Evolutionary conservation across 495 filamentous ascomycete species (phyloP).

Genomic region (Podospora comata): DNA sequence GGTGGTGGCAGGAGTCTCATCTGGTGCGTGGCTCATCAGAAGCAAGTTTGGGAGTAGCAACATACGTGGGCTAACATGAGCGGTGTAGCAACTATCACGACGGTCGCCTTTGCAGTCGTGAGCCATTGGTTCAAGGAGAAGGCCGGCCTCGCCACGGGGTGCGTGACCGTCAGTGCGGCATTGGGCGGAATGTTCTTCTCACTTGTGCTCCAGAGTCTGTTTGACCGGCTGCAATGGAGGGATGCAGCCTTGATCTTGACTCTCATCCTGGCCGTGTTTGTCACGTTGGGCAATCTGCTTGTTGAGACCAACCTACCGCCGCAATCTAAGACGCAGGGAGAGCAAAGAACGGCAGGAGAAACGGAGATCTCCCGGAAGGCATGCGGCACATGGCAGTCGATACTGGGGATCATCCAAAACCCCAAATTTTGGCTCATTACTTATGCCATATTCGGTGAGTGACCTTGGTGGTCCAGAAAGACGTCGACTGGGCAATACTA

Average conservation of each 20-base stretch:
- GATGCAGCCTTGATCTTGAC: constrained; percentile 20
- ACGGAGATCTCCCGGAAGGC: background rate
- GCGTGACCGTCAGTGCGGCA: constrained; percentile 29
- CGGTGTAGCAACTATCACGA: constrained; percentile 27
- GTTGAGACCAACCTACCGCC: constrained; percentile 25
- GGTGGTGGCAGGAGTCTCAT: constrained; percentile 24
- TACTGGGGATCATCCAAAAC: constrained; percentile 13
- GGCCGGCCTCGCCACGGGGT: constrained; percentile 27
- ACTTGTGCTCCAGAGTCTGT: constrained; percentile 29
- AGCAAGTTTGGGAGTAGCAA: background rate
- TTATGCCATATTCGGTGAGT: constrained; percentile 30
- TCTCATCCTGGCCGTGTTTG: constrained; percentile 18
- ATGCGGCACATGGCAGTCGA: background rate
- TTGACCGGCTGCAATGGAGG: constrained; percentile 24
- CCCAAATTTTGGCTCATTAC: constrained; percentile 29
- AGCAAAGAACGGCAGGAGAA: constrained; percentile 2
- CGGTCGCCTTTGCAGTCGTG: constrained; percentile 26
- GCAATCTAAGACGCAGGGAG: background rate
- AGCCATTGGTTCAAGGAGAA: constrained; percentile 31
- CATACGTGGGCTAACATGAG: constrained; percentile 8
- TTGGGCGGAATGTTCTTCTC: constrained; percentile 35
- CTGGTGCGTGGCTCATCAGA: constrained; percentile 17
- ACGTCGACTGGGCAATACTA: background rate
- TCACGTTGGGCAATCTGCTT: constrained; percentile 21
- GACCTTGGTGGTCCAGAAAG: background rate